Evolutionary conservation across 306 rosid species (phyloP), one percentile per base, ranked within the genome.

Genomic region (Lithocarpus polystachyus): DNA sequence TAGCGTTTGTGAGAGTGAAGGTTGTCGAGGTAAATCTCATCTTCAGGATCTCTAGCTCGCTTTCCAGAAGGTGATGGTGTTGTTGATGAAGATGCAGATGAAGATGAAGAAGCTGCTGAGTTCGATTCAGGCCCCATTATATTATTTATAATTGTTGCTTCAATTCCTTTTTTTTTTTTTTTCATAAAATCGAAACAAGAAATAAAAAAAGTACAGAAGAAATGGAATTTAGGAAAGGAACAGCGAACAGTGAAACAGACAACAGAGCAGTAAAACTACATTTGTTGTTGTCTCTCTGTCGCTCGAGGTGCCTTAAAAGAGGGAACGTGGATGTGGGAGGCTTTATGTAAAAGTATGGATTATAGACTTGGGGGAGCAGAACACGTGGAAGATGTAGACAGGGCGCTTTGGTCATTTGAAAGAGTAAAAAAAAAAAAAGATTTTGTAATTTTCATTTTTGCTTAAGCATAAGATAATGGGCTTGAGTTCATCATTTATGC

Each of bases 1-100:
- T 95, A 95, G 82, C 99, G 99, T 78, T 95, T 95, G 73, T 95
- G 99, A 67, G 99, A 93, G 77, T 89, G 98, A 82, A 91, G 91
- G 85, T 95, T 95, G 81, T 95, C 99, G 83, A 93, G 75, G 82
- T 95, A 95, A 87, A 93, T 94, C 80, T 93, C 99, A 76, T 95
- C 98, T 68, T 93, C 99, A 5, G 99, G 98, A 89, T 95, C 99
- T 88, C 99, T 87, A 82, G 85, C 68, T 73, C 99, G 89, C 80
- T 95, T 95, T 12, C 73, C 89, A 77, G 83, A 76, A 10, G 98
- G 93, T 13, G 98, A 92, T 13, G 97, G 80, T 6, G 90, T 22
- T 78, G 94, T 22, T 76, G 94, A 80, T 9, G 91, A 40, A 40
- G 45, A 40, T 40, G 45, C 45, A 40, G 45, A 40, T 7, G 45